Conservation (phyloP, 1,284 basidiomycete species). For the Cutaneotrichosporon cavernicola region DNA sequence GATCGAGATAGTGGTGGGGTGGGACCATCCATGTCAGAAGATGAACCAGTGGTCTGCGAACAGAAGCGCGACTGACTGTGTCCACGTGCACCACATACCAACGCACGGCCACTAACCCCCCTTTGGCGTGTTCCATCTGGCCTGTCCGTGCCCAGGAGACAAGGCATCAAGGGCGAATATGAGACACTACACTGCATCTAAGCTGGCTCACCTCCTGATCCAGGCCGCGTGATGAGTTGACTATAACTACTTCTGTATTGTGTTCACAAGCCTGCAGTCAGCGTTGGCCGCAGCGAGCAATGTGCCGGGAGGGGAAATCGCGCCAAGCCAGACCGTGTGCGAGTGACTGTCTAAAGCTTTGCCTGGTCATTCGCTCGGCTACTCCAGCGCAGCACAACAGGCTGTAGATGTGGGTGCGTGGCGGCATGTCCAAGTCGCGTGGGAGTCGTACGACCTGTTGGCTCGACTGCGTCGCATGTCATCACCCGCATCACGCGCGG, state of each 20-base stretch:
- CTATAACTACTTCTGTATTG: constrained; percentile 51
- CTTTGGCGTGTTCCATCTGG: neutral
- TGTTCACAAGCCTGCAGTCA: constrained; percentile 49
- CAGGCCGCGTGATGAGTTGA: constrained; percentile 3
- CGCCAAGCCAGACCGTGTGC: neutral
- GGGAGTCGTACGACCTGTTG: neutral
- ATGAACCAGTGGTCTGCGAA: neutral
- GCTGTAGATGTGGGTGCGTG: neutral
- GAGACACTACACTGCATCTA: constrained; percentile 15
- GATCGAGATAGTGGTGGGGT: neutral
- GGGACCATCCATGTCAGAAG: neutral
- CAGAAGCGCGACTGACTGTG: neutral
- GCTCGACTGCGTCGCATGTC: too few species aligned
- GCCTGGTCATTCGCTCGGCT: neutral
- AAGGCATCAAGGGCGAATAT: neutral
- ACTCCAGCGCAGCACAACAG: neutral
- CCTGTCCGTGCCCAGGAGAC: neutral
- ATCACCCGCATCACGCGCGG: too few species aligned
- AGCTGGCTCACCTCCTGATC: neutral
- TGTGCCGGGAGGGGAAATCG: neutral
- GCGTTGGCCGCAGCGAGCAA: neutral
- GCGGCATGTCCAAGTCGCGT: neutral
- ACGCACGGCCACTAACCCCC: neutral
- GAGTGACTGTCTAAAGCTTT: neutral
- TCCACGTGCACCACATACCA: neutral